phyloP scores from a whole-genome alignment of 1,284 basidiomycete genomes.

The Takashimella tepidaria region DNA sequence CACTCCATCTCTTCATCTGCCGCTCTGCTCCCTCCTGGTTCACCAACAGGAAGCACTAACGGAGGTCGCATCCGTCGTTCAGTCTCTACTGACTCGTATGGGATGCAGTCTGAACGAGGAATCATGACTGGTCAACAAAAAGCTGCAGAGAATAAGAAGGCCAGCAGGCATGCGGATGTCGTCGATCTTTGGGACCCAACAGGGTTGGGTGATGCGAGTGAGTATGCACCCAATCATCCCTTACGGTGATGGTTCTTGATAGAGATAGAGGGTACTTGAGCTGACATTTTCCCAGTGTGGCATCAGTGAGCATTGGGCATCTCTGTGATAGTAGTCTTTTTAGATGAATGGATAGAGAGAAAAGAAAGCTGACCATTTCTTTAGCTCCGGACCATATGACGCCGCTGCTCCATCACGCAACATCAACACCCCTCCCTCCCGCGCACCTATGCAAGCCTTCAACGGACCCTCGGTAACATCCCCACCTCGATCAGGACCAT shows the following conservation, averaged over 20 bases:
- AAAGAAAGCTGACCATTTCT: conserved; percentile 6
- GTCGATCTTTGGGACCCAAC: conserved; percentile 49
- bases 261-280: not conserved
- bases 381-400: conserved; percentile 46
- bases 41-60: conserved; percentile 12
- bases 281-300: conserved; percentile 36
- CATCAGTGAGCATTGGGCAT: conserved; percentile 42
- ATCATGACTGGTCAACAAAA: conserved; percentile 21
- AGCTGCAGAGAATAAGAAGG: conserved; percentile 38
- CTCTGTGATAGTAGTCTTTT: not conserved
- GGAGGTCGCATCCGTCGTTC: conserved; percentile 24
- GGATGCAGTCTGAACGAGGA: conserved; percentile 10
- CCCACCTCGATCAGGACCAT: conserved; percentile 14
- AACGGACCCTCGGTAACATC: conserved; percentile 12
- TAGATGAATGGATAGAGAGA: too few relatives aligned
- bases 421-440: conserved; percentile 28
- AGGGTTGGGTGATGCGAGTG: conserved; percentile 44
- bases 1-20: conserved; percentile 24
- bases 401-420: conserved; percentile 48
- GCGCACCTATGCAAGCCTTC: conserved; percentile 47
- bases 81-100: conserved; percentile 34
- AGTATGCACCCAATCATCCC: too few relatives aligned
- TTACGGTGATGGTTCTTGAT: not conserved
- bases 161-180: conserved; percentile 44
- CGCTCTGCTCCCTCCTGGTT: conserved; percentile 17